Base-by-base conservation (phyloP, 768 basidiomycete genomes). In the Termitomyces sp. region DNA sequence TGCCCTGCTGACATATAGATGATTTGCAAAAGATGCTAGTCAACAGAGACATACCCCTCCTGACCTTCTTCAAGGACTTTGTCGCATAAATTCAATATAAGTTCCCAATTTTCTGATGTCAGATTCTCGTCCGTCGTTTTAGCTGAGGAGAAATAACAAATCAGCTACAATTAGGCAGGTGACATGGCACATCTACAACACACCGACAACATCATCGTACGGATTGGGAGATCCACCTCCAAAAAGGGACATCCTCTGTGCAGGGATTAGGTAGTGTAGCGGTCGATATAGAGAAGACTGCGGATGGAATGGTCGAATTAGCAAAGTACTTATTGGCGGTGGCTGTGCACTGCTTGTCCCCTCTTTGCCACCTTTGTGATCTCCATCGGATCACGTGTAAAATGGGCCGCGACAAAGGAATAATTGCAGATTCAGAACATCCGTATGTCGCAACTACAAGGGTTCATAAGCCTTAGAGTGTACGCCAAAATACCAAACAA, bases 61-160 rank as follows among this genome's bases (percentile, higher is more conserved):
- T 88, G 85, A 2, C 92, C 89, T 63, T 99, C 96, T 13, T 95
- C 94, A 33, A 81, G 78, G 6, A 99, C 95, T 74, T 97, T 97
- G 77, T 99, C 97, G 66, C 95, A 97, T n/a, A 98, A 73, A 66
- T 91, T 93, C 51, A 98, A 70, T 62, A 95, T 93, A 59, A 94
- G 78, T 69, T 95, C 95, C 97, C 97, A 99, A 73, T 97, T 92
- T 76, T 97, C 96, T 57, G 81, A 80, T 0, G 95, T 95, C 59
- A 95, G 78, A 71, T 94, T 95, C 82, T 98, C 97, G 71, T 95
- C 93, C n/a, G 97, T 99, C 36, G 96, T 91, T 75, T 97, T 96
- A 66, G 74, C 95, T 97, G 73, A 9, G 27, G 31, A 20, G 24
- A 39, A n/a, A 42, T n/a, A 22, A n/a, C 55, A 20, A 36, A 37